phyloP scores from a whole-genome alignment of 371 early-diverging fungal genomes.

The Apophysomyces variabilis region DNA sequence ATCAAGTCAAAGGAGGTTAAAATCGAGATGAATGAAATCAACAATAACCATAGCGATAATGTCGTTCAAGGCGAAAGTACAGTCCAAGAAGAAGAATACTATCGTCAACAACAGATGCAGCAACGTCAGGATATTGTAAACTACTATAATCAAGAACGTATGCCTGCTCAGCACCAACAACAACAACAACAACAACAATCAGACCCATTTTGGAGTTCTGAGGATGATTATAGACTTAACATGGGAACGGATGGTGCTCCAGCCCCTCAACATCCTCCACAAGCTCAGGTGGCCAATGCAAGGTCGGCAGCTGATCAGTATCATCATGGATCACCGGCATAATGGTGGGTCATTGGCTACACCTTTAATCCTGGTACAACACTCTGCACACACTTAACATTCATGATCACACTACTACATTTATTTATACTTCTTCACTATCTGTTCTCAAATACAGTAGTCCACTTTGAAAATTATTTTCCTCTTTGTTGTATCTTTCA shows the following conservation, averaged over 20 bases:
- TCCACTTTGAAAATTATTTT: not conserved
- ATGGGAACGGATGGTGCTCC: slow-evolving; percentile 8
- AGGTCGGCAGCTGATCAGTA: not conserved
- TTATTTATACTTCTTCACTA: not conserved
- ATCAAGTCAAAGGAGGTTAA: slow-evolving; percentile 36
- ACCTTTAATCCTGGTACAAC: not conserved
- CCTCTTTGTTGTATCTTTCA: not conserved
- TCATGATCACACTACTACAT: not conserved
- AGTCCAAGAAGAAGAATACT: slow-evolving; percentile 16
- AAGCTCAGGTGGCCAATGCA: not conserved
- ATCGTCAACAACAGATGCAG: slow-evolving; percentile 9
- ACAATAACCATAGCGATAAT: slow-evolving; percentile 12
- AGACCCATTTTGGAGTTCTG: slow-evolving; percentile 4
- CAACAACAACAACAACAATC: slow-evolving; percentile 12
- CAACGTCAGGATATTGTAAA: slow-evolving; percentile 6
- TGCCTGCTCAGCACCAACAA: slow-evolving; percentile 14
- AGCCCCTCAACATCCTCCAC: not conserved
- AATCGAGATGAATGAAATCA: slow-evolving; percentile 38
- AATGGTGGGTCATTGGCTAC: not conserved
- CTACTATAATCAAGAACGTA: slow-evolving; percentile 3
- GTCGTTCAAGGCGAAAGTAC: not conserved
- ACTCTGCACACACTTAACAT: not conserved
- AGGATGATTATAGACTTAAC: slow-evolving; percentile 3
- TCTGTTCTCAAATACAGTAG: not conserved
- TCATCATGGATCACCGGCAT: not conserved